Evolutionary conservation across 1,139 yeast species (phyloP).

Genomic region (Wickerhamomyces sp.): DNA sequence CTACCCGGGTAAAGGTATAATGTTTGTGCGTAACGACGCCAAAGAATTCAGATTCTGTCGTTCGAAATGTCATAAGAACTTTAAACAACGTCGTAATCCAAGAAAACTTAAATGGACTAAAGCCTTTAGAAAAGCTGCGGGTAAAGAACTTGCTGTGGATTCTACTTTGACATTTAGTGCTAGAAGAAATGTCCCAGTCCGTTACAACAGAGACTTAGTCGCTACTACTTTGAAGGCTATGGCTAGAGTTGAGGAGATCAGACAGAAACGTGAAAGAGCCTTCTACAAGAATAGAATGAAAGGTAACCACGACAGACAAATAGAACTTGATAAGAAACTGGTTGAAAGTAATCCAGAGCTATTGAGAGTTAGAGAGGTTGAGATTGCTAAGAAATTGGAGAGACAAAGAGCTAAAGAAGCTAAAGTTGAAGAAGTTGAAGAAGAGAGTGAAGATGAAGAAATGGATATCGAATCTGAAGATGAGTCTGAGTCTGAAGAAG

Average conservation of each 20-base stretch:
- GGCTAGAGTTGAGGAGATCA: conserved; percentile 93
- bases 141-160: conserved; percentile 97
- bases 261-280: conserved; percentile 95
- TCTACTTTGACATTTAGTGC: conserved; percentile 94
- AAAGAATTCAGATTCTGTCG: conserved; percentile 97
- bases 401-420: conserved; percentile 57
- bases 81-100: conserved; percentile 98
- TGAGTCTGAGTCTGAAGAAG: conserved; percentile 33
- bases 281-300: conserved; percentile 99
- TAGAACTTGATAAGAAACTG: conserved; percentile 81
- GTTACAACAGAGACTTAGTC: conserved; percentile 95
- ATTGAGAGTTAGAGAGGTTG: conserved; percentile 89
- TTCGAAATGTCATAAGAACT: conserved; percentile 95
- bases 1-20: conserved; percentile 95
- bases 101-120: conserved; percentile 98
- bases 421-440: conserved; percentile 43
- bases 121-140: conserved; percentile 98
- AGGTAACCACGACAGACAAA: conserved; percentile 86
- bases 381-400: conserved; percentile 76
- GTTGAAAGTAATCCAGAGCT: conserved; percentile 86
- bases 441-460: conserved; percentile 37
- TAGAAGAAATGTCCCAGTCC: conserved; percentile 95
- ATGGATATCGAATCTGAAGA: conserved; percentile 41
- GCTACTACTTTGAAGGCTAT: conserved; percentile 91
- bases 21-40: conserved; percentile 97